Conservation (phyloP, 2,329 filamentous ascomycete genomes). For the Ceratocystis destructans region DNA sequence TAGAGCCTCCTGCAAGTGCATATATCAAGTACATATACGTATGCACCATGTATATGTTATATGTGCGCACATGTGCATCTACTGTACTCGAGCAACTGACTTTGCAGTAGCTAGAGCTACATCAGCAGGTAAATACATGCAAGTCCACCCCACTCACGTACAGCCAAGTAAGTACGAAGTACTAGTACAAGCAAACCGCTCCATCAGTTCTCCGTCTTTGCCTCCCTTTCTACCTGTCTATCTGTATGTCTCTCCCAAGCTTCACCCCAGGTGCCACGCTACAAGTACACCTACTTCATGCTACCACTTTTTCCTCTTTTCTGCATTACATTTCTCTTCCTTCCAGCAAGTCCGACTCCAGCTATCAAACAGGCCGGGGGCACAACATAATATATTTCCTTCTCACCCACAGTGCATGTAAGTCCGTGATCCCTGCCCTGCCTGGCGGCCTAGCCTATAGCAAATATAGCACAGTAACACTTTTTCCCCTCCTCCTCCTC, state of each 20-base stretch:
- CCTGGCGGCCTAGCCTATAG: neutral
- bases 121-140: neutral
- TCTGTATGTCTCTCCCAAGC: neutral
- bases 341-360: neutral
- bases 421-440: neutral
- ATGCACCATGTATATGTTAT: neutral
- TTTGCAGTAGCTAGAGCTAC: no score
- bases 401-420: no score
- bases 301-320: slow-evolving; percentile 1
- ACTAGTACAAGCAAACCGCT: neutral
- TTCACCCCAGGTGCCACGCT: neutral
- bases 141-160: neutral
- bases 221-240: neutral
- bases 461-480: neutral
- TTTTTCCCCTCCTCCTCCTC: neutral
- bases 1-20: neutral
- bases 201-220: neutral
- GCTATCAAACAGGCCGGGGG: neutral
- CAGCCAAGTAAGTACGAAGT: neutral
- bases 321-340: neutral
- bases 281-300: neutral
- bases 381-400: no score
- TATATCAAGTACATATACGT: neutral
- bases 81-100: neutral
- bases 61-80: neutral